Base-by-base conservation (phyloP, 2,329 filamentous ascomycete species). In the Claviceps spartinae region DNA sequence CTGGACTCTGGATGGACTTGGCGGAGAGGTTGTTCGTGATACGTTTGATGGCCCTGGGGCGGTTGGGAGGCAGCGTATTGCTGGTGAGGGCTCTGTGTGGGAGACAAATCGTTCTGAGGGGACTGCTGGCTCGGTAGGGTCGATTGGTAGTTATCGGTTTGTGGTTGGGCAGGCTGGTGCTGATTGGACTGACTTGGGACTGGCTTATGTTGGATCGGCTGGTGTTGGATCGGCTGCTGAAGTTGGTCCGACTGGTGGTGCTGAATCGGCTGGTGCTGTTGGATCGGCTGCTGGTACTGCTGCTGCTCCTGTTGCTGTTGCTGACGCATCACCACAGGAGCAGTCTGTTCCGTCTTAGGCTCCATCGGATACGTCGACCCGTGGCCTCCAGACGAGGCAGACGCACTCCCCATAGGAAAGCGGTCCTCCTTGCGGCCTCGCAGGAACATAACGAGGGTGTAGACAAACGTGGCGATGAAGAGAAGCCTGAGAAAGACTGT, bases 381-480 rank as follows among this genome's bases (percentile, higher is more conserved):
- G 18, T 55, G 55, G 1, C 54, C 52, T 18, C 48, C 50, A 0
- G 54, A 38, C 3, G 55, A 34, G 9, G 51, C 56, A 16, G 50
- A 51, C 9, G 3, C 30, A 34, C 30, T 34, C 26, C 54, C 51
- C n/a, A 63, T 47, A 9, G 61, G 56, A 57, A 68, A 68, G 42
- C 64, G 65, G 13, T 66, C 66, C 11, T 67, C 52, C 59, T 69
- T 72, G 53, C 69, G 68, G n/a, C 62, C 66, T 0, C 57, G 54
- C 40, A 70, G 49, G 57, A 66, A 71, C 54, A 60, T 57, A 24
- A 68, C 48, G 5, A 69, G 50, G 34, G 63, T 66, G 62, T 63
- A 69, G 51, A 62, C 60, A 26, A 71, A 67, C 37, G 64, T 63
- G 9, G 59, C 64, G 37, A 70, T 63, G 54, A 69, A 72, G 8